Conservation (phyloP, 192 early-diverging fungal species). For the Backusella luteola region DNA sequence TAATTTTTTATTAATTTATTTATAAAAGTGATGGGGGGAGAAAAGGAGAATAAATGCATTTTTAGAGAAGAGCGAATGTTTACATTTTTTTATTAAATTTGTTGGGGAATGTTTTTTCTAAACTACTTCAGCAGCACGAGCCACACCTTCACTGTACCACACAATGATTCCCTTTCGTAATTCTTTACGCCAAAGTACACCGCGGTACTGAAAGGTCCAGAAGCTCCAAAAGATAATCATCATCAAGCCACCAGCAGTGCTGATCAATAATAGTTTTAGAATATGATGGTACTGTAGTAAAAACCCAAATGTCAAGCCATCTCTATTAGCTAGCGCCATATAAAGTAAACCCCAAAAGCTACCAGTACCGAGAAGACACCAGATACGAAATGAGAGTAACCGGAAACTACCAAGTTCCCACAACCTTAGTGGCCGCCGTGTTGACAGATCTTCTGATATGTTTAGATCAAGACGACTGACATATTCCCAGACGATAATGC, state of each 20-base stretch:
- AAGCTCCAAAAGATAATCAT: constrained; percentile 55
- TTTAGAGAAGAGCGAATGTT: background rate
- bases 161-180: constrained; percentile 51
- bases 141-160: constrained; percentile 40
- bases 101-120: background rate
- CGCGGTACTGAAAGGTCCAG: constrained; percentile 57
- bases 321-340: constrained; percentile 30
- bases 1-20: background rate
- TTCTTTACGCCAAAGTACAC: constrained; percentile 52
- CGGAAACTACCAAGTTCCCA: constrained; percentile 22
- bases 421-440: background rate
- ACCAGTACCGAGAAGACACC: constrained; percentile 50
- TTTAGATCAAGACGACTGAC: constrained; percentile 44
- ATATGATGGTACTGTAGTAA: constrained; percentile 29
- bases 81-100: background rate
- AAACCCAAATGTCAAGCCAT: constrained; percentile 24
- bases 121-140: constrained; percentile 23
- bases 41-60: background rate
- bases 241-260: constrained; percentile 43
- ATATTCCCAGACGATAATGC: constrained; percentile 54
- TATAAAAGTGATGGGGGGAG: background rate
- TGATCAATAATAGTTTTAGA: constrained; percentile 39
- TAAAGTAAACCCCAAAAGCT: constrained; percentile 48
- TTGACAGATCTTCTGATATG: background rate
- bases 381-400: constrained; percentile 38